These are phyloP conservation scores for Stephania japonica DNA, from an alignment of 164 flowering plant genomes.

Conservation along the genomic window DNA sequence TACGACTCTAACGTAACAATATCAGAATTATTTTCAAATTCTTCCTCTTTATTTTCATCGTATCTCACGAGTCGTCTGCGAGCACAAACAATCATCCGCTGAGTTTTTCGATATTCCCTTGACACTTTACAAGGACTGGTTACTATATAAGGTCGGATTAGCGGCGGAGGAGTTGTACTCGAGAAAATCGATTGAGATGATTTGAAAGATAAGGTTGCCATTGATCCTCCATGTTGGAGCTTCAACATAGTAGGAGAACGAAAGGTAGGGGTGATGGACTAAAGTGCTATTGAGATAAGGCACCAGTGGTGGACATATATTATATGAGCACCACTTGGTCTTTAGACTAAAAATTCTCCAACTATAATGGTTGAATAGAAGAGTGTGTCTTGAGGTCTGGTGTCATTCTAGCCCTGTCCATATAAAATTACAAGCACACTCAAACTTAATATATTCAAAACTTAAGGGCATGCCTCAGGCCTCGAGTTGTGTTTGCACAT, in stretches of 20 bases:
- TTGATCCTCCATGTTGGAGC: not conserved
- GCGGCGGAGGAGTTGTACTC: not conserved
- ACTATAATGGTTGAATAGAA: no score
- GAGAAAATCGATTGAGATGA: not conserved
- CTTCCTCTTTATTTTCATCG: conserved; percentile 37
- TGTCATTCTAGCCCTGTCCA: no score
- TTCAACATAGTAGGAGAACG: not conserved
- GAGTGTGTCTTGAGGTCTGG: no score
- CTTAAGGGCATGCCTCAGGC: no score
- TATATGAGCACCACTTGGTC: not conserved
- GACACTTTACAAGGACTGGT: not conserved
- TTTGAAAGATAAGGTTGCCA: not conserved
- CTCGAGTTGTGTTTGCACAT: no score
- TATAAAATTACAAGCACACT: no score
- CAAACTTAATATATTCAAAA: no score
- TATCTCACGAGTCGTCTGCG: conserved; percentile 44
- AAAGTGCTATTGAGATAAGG: not conserved
- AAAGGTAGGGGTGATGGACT: not conserved
- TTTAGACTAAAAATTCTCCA: not conserved
- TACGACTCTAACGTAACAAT: conserved; percentile 56
- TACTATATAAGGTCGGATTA: not conserved
- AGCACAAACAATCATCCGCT: not conserved
- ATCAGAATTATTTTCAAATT: conserved; percentile 50
- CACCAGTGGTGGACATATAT: not conserved
- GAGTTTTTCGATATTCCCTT: not conserved